A percentile compares a stretch with the other conserved stretches of the same genome.
These are phyloP conservation scores for Naganishia kalamii DNA, from an alignment of 768 basidiomycete genomes.

Conservation along the genomic window DNA sequence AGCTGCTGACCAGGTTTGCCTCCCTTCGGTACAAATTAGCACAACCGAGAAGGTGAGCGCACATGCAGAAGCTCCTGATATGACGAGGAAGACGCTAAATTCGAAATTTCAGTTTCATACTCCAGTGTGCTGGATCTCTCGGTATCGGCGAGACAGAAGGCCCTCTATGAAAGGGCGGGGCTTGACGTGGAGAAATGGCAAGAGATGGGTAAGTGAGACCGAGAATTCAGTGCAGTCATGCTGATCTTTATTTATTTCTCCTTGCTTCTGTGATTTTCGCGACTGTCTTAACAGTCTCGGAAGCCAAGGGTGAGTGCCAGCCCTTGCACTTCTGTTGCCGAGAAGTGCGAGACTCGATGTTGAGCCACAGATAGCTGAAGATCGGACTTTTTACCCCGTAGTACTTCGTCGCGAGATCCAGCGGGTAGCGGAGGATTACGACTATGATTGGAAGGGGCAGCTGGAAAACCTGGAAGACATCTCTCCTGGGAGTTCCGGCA, in stretches of 20 bases:
- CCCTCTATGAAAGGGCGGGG: slow-evolving; percentile 56
- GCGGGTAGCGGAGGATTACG: slow-evolving; percentile 60
- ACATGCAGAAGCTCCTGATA: neutral
- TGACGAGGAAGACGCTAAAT: neutral
- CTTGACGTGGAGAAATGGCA: slow-evolving; percentile 60
- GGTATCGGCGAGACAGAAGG: slow-evolving; percentile 56
- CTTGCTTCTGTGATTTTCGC: neutral
- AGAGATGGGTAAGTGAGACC: slow-evolving; percentile 47
- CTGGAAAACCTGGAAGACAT: slow-evolving; percentile 42
- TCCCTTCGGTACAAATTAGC: slow-evolving; percentile 22
- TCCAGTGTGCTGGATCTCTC: slow-evolving; percentile 59
- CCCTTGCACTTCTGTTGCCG: neutral
- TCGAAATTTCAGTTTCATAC: slow-evolving; percentile 53
- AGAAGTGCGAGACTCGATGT: neutral
- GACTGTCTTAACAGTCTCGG: neutral
- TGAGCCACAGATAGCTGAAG: neutral
- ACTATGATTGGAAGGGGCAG: slow-evolving; percentile 49
- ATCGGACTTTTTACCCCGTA: slow-evolving; percentile 51
- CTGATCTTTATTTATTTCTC: neutral
- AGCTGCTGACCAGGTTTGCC: neutral
- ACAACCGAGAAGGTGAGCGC: slow-evolving; percentile 38
- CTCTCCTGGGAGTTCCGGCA: slow-evolving; percentile 21
- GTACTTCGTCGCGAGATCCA: slow-evolving; percentile 54
- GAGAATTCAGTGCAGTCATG: neutral
- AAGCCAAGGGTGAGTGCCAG: neutral